phyloP scores from a whole-genome alignment of 192 early-diverging fungal genomes.

The Rhizoclosmatium sp. region DNA sequence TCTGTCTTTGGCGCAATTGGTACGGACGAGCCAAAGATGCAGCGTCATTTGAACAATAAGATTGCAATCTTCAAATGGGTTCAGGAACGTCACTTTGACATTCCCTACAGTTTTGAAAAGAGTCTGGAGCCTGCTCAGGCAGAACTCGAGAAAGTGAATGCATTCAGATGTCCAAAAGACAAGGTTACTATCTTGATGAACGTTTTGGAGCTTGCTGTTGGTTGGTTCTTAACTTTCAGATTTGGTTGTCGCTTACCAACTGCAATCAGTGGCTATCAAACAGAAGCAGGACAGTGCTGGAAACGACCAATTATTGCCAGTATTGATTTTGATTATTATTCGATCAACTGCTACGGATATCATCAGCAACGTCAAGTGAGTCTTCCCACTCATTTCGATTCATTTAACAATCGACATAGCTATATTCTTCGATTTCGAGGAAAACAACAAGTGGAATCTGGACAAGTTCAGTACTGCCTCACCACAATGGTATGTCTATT shows the following conservation, averaged over 20 bases:
- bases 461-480: conserved; percentile 56
- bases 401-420: background rate
- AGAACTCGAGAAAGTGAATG: conserved; percentile 55
- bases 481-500: conserved; percentile 51
- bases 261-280: conserved; percentile 46
- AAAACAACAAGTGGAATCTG: conserved; percentile 53
- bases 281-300: conserved; percentile 46
- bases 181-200: conserved; percentile 55
- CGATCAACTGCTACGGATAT: conserved; percentile 59
- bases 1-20: conserved; percentile 51
- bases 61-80: conserved; percentile 56
- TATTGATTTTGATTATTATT: conserved; percentile 56
- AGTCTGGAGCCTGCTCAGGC: conserved; percentile 54
- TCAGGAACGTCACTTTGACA: conserved; percentile 59
- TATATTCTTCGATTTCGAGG: conserved; percentile 61
- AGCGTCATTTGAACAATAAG: conserved; percentile 47
- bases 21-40: conserved; percentile 55
- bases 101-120: conserved; percentile 50
- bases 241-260: conserved; percentile 2
- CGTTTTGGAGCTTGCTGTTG: conserved; percentile 51
- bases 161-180: conserved; percentile 55
- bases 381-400: background rate
- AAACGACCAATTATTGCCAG: conserved; percentile 58
- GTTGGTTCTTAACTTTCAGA: conserved; percentile 10
- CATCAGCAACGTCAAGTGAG: conserved; percentile 61